Conservation (phyloP, 805 yeast genomes). For the Komagataella populi region DNA sequence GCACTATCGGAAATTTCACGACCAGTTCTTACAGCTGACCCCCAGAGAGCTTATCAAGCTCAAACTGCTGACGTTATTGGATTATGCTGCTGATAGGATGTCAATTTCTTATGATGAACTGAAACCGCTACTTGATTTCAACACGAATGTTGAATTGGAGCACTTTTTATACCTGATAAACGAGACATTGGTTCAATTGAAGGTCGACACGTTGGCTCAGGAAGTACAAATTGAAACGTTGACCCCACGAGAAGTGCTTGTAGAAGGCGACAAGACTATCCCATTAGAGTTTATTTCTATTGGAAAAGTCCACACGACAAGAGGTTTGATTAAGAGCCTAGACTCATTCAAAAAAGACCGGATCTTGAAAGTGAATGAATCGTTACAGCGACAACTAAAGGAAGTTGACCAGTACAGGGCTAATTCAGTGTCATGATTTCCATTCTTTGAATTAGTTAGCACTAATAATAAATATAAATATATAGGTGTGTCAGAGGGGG, state of each 20-base stretch:
- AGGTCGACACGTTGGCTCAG: not conserved
- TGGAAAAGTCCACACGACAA: not conserved
- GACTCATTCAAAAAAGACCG: not conserved
- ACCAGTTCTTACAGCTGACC: slow-evolving; percentile 2
- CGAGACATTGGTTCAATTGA: not conserved
- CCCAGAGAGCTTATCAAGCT: slow-evolving; percentile 9
- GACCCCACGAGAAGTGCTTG: not conserved
- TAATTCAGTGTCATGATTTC: not conserved
- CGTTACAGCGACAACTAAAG: not conserved
- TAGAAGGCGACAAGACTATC: not conserved
- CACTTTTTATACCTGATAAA: not conserved
- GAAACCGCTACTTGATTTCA: not conserved
- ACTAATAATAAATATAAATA: not conserved
- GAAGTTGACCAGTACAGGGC: not conserved
- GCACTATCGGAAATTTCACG: slow-evolving; percentile 5
- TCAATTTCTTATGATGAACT: not conserved
- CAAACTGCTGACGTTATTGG: slow-evolving; percentile 9
- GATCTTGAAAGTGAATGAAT: not conserved
- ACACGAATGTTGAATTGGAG: not conserved
- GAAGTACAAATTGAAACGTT: not conserved
- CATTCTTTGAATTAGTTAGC: not conserved
- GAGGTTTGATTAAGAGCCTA: not conserved
- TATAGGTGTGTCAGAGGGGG: not conserved
- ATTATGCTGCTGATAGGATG: not conserved
- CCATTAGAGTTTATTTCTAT: not conserved